Evolutionary conservation across 805 yeast species (phyloP), one percentile per base, ranked within the genome.

Genomic region (Starmerella vitae): DNA sequence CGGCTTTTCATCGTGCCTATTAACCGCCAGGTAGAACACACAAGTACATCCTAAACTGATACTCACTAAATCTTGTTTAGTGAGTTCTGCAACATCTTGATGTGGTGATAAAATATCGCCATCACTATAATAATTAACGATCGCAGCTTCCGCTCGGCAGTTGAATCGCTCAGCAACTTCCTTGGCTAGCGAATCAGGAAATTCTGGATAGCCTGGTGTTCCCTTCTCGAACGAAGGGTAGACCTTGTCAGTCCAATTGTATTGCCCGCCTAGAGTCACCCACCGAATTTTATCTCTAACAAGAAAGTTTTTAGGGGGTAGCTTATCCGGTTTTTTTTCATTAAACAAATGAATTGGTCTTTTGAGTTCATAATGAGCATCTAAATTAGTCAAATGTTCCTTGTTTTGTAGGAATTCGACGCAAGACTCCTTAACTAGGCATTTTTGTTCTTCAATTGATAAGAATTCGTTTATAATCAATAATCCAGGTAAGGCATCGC

Each of bases 261-360:
- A 65, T 43, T 65, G 69, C 9, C 69, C 70, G 3, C 69, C 69
- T 7, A 65, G 56, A 0, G 69, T 65, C 21, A 64, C 59, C 69
- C 69, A 65, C n/a, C 69, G 55, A n/a, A 65, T 51, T 36, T 59
- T 55, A 33, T 38, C 43, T 3, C 48, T 32, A 10, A 41, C 39
- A 3, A 38, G 25, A 33, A 13, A 36, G 39, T 33, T 44, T 30
- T 24, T 44, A 31, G 33, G 24, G 4, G 42, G 36, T 3, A 35
- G 22, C 3, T 41, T 9, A 21, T 9, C 30, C 3, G 33, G 33
- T 30, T 33, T 36, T 3, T 30, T 30, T 18, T 37, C 31, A 21
- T 33, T 46, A 33, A 60, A 60, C 21, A 62, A 37, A 9, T 51
- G 21, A 9, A 63, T 44, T 0, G 65, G 66, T 13, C 56, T 39